phyloP scores from a whole-genome alignment of 352 stramenopile species.

The Phytophthora podocarpi region DNA sequence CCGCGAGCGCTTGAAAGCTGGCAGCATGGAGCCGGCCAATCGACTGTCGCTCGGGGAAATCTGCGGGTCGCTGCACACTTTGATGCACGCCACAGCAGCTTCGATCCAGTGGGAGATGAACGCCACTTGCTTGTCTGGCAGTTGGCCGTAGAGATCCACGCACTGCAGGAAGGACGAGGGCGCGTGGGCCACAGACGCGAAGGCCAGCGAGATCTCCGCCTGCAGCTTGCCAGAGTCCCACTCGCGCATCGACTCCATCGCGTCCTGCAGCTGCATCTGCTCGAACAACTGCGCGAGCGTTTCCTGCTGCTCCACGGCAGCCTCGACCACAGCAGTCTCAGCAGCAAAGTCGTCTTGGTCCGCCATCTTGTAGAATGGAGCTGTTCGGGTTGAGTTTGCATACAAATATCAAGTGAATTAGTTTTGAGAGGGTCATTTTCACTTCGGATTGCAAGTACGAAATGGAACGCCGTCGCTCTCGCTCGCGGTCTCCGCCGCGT shows the following conservation, averaged over 20 bases:
- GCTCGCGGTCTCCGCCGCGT: conserved; percentile 30
- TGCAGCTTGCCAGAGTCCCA: conserved; percentile 41
- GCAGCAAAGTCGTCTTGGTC: background rate
- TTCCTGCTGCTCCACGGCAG: conserved; percentile 7
- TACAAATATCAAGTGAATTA: conserved; percentile 28
- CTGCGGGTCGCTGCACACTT: conserved; percentile 12
- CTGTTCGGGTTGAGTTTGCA: background rate
- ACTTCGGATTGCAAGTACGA: no score
- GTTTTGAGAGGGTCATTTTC: conserved; percentile 13
- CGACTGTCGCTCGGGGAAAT: conserved; percentile 37
- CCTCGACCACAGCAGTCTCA: background rate
- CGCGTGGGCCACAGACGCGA: conserved; percentile 30
- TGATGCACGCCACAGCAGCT: conserved; percentile 25
- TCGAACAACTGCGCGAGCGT: conserved; percentile 44
- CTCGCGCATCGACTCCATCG: conserved; percentile 35
- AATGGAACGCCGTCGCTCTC: conserved; percentile 25
- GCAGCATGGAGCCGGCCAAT: conserved; percentile 52
- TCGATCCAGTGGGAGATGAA: conserved; percentile 30
- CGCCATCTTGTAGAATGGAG: conserved; percentile 10
- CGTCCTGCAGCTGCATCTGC: conserved; percentile 28
- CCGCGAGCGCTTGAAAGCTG: conserved; percentile 36
- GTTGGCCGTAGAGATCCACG: conserved; percentile 30
- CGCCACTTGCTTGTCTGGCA: conserved; percentile 30
- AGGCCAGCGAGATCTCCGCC: conserved; percentile 41
- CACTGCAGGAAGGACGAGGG: conserved; percentile 50